Base-by-base conservation (phyloP, 1,139 yeast genomes). In the Geotrichum aggregatum region DNA sequence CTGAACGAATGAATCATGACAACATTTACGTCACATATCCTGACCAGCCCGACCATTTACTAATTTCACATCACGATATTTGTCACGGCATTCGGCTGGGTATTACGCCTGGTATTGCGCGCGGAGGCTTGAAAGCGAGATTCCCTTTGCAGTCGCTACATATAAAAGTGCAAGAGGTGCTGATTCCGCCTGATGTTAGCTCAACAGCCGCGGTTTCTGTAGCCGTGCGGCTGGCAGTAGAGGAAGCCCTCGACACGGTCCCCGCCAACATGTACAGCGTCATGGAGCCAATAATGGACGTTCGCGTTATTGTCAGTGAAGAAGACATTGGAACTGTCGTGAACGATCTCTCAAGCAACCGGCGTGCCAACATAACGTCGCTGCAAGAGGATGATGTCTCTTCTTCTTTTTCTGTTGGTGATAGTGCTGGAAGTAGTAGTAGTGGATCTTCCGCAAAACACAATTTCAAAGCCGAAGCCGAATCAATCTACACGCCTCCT, bases 231-330 rank as follows among this genome's bases (percentile, higher is more conserved):
- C 61, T 70, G 28, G 73, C 78, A 0, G 68, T 78, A 3, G 60
- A 69, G 8, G 73, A 75, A 30, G 75, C 78, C 0, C 49, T 76
- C 5, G 60, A 64, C 66, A 30, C 61, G 42, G 35, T 66, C 58
- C 35, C 61, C 7, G 59, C 56, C 31, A 52, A 57, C 1, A 63
- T 70, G 2, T 80, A 78, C 62, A 75, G 81, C 1, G 67, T 89
- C 1, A 73, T 91, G 65, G 98, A 92, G 67, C 98, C 98, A 0
- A 75, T 86, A 24, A 91, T 92, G 98, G 75, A 78, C 40, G 83
- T 88, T 4, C 74, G 74, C n/a, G 82, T 92, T 0, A 78, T 76
- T 49, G 84, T 84, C 1, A 76, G 76, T 50, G 84, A 88, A 21
- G 84, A 79, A 56, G 86, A 84, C 55, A 70, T 92, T 60, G 98